A percentile compares a stretch with the other conserved stretches of the same genome.
Conservation (phyloP, 352 stramenopile genomes). For the Blastocystis sp. region DNA sequence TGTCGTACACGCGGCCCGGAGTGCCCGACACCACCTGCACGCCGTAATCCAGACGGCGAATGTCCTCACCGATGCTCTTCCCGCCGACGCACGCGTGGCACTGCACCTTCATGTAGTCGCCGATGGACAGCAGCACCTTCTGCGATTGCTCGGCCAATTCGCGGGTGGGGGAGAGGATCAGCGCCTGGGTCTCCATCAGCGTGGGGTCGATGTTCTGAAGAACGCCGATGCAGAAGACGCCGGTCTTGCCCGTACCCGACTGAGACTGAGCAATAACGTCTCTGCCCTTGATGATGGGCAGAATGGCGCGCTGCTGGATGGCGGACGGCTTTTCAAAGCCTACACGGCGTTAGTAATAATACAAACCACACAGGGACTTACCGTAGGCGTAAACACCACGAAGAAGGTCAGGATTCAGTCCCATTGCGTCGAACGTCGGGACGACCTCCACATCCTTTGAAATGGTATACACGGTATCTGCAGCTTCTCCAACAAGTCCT, state of each 20-base stretch:
- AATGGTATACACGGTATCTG: constrained; percentile 56
- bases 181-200: constrained; percentile 86
- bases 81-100: constrained; percentile 76
- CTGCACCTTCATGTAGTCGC: constrained; percentile 95
- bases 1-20: constrained; percentile 92
- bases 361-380: constrained; percentile 69
- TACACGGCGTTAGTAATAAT: constrained; percentile 69
- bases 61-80: constrained; percentile 80
- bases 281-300: constrained; percentile 87
- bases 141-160: constrained; percentile 94
- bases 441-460: constrained; percentile 71
- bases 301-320: constrained; percentile 95
- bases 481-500: constrained; percentile 32
- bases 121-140: constrained; percentile 88
- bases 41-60: constrained; percentile 87
- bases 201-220: constrained; percentile 87
- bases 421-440: constrained; percentile 83
- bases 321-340: constrained; percentile 93
- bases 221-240: constrained; percentile 79
- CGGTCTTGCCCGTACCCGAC: constrained; percentile 86
- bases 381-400: constrained; percentile 83
- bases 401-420: constrained; percentile 85
- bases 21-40: constrained; percentile 93
- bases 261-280: constrained; percentile 95
- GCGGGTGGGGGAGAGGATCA: constrained; percentile 90